Base-by-base conservation (phyloP, 2,329 filamentous ascomycete genomes). In the Penicillium crustosum region DNA sequence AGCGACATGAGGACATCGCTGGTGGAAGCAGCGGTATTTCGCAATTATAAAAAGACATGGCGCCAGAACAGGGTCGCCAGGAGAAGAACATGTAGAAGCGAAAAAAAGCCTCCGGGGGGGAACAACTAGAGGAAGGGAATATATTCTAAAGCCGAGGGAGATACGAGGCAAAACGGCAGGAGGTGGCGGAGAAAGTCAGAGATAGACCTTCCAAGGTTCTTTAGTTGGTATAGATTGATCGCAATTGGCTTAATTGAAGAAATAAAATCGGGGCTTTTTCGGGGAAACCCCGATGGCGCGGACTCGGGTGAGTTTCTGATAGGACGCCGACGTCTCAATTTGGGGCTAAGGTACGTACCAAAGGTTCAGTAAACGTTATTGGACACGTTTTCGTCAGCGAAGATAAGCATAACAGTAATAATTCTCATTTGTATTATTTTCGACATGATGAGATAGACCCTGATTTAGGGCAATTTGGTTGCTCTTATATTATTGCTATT, bases 1-100 rank as follows among this genome's bases (percentile, higher is more conserved):
- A 45, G 59, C 41, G 63, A 60, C 65, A 67, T 67, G 50, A 50
- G 64, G 51, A 60, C 65, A 67, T 66, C 17, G 57, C 39, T 35
- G 51, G 25, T 47, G 39, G 15, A 43, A 31, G 15, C 19, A 43
- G 19, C 7, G 19, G n/a, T 45, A 12, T 31, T 23, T 23, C 9
- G 12, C 17, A 53, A 19, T 49, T 35, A 60, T 23, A 43, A 33
- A 35, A 41, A 47, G 13, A 44, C 25, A 51, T 49, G 6, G 17
- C 15, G 3, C 7, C 6, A 12, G 17, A 25, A 17, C 8, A 15
- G 9, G 39, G 38, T 35, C 33, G 13, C 7, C 29, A 39, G 17
- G 23, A 25, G 35, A 47, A 35, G 15, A 12, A 52, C 21, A 55
- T 47, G 33, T 57, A 57, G 6, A 17, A 44, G 36, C 2, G n/a